Conservation (phyloP, 495 filamentous ascomycete species). For the Lasiosphaeris hirsuta region DNA sequence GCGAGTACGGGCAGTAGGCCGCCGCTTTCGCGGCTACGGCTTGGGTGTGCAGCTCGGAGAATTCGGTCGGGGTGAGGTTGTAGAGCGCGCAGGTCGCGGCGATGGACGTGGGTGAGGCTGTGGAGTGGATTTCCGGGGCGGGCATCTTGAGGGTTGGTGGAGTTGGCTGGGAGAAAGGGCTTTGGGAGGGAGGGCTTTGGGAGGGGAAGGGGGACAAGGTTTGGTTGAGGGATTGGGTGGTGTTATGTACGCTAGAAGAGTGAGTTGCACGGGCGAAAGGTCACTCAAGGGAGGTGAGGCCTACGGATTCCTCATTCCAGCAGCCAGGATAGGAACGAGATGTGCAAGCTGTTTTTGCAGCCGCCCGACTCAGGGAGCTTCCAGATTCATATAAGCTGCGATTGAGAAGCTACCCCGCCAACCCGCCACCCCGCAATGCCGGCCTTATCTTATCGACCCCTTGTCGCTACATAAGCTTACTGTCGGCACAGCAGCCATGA, state of each 20-base stretch:
- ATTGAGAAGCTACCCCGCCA: constrained; percentile 9
- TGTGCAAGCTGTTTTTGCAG: too few relatives aligned
- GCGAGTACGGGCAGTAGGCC: constrained; percentile 93
- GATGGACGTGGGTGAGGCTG: constrained; percentile 23
- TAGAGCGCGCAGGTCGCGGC: constrained; percentile 35
- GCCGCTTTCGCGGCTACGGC: constrained; percentile 62
- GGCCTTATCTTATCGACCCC: constrained; percentile 15
- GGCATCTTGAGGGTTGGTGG: constrained; percentile 12
- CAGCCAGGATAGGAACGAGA: too few relatives aligned
- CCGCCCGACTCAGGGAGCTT: too few relatives aligned
- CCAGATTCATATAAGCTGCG: background rate
- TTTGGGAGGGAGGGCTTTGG: background rate
- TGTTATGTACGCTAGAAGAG: background rate
- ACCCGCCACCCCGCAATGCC: constrained; percentile 3
- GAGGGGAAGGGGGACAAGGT: background rate
- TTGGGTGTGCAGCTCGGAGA: constrained; percentile 56
- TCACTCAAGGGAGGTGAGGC: too few relatives aligned
- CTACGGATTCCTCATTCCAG: too few relatives aligned
- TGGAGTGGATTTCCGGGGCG: constrained; percentile 20
- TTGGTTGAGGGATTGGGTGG: background rate
- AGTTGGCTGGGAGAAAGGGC: background rate
- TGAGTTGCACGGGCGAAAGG: too few relatives aligned
- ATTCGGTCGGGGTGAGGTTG: constrained; percentile 55
- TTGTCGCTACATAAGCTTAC: constrained; percentile 3
- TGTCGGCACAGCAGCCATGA: constrained; percentile 6